Base-by-base conservation (phyloP, 1,284 basidiomycete species). In the Coniophora puteana region DNA sequence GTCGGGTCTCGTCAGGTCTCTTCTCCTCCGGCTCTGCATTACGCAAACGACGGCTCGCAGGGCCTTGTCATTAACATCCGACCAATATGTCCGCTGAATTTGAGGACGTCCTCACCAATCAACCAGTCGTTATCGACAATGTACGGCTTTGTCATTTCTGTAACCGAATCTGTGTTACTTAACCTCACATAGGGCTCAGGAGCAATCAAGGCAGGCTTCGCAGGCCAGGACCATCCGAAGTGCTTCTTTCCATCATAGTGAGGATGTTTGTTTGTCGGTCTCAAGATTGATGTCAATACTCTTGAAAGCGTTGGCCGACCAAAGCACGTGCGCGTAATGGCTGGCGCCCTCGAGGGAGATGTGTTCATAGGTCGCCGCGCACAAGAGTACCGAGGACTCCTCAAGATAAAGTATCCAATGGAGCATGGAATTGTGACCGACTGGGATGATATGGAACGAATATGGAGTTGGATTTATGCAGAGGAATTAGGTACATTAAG, bases 381-480 rank as follows among this genome's bases (percentile, higher is more conserved):
- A 5, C 94, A 98, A 66, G 94, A 97, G 57, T 86, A 92, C 51
- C 76, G 93, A 45, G 94, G 94, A 10, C 69, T 98, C 48, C 74
- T 98, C 48, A 95, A 95, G 73, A 95, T 97, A 55, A 93, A 93
- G 63, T 97, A 97, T 61, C 94, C 94, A n/a, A 96, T 98, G 81
- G 91, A 94, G 60, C 90, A 93, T 63, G 91, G 91, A 14, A 88
- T 93, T 44, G 89, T 93, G 5, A 91, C 89, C 21, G 91, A 97
- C 68, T 97, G 93, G 93, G 93, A 97, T 60, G 93, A 97, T 59
- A 97, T 97, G 93, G 93, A 97, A 65, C 80, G 89, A 42, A 95
- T 97, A 76, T 97, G 93, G 93, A 88, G 78, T 51, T 94, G 92
- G 84, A 89, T 97, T 33, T 98, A 97, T 61, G 84, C 88, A 14